Base-by-base conservation (phyloP, 306 rosid species). In the Senna tora region DNA sequence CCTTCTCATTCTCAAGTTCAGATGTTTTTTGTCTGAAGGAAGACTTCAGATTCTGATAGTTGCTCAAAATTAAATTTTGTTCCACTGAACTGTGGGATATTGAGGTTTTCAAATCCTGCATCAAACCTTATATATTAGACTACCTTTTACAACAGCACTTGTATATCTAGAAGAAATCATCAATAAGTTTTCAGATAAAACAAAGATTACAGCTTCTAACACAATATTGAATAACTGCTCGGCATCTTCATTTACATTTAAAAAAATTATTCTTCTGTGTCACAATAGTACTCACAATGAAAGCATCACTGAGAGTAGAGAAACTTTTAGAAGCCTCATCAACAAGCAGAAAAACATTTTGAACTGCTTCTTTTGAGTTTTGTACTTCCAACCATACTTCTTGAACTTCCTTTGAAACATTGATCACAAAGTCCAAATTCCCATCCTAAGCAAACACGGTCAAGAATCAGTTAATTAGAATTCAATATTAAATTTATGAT, bases 1-100 rank as follows among this genome's bases (percentile, higher is more conserved):
- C 96, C 90, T 93, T 93, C 77, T 90, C 90, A 74, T 70, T 85
- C 81, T 88, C 88, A 76, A 90, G 87, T 72, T 76, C 81, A 11
- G 82, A 77, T 69, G 85, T 81, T 80, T 84, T 87, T 69, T 87
- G 74, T 71, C 71, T 80, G 79, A 85, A 56, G 86, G 78, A 80
- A 67, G 84, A 78, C 79, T 57, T 79, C 72, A 90, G 74, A 77
- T 84, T 87, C 74, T 84, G 82, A 54, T 83, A 65, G 69, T 81
- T 67, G 55, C 79, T 75, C 32, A 78, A 72, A 62, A 87, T 71
- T 65, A 71, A 53, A 34, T 79, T 84, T 61, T 85, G 85, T 71
- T 81, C 83, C 42, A 57, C 81, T 55, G 78, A 75, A 67, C 75
- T 72, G 36, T 84, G 80, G 65, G 75, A 55, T 54, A 83, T 61